phyloP scores from a whole-genome alignment of 441 rosid species.

The Cnidoscolus chayamansa region DNA sequence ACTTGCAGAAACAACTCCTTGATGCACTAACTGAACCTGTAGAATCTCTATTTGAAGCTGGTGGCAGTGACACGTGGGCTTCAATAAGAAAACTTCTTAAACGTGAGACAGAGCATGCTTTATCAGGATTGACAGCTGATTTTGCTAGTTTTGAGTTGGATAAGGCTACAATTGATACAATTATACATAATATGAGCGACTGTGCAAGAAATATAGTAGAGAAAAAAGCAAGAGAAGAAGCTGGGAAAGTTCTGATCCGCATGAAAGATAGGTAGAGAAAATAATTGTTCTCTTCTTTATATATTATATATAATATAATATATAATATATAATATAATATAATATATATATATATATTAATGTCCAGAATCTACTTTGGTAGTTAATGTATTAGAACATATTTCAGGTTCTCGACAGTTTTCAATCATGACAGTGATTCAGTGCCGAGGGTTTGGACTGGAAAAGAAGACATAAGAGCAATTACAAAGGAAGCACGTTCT shows the following conservation, averaged over 20 bases:
- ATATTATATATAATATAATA: no score
- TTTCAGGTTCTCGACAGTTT: constrained; percentile 71
- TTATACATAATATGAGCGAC: constrained; percentile 49
- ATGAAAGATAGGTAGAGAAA: constrained; percentile 70
- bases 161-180: constrained; percentile 32
- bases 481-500: constrained; percentile 61
- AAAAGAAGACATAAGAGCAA: constrained; percentile 72
- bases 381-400: constrained; percentile 21
- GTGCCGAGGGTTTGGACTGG: constrained; percentile 89
- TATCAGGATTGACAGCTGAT: constrained; percentile 42
- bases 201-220: constrained; percentile 61
- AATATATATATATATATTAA: no score
- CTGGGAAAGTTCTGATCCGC: constrained; percentile 61
- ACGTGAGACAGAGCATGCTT: constrained; percentile 52
- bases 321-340: no score
- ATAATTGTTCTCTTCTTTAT: background rate
- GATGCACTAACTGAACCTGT: constrained; percentile 54
- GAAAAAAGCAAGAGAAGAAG: constrained; percentile 76
- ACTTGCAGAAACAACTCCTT: constrained; percentile 53
- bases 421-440: constrained; percentile 60
- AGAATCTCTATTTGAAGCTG: constrained; percentile 61
- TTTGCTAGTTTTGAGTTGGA: constrained; percentile 71
- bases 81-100: constrained; percentile 67
- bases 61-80: constrained; percentile 64
- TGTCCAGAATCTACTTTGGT: background rate